Conservation (phyloP, 441 rosid genomes). For the Viola pubescens region DNA sequence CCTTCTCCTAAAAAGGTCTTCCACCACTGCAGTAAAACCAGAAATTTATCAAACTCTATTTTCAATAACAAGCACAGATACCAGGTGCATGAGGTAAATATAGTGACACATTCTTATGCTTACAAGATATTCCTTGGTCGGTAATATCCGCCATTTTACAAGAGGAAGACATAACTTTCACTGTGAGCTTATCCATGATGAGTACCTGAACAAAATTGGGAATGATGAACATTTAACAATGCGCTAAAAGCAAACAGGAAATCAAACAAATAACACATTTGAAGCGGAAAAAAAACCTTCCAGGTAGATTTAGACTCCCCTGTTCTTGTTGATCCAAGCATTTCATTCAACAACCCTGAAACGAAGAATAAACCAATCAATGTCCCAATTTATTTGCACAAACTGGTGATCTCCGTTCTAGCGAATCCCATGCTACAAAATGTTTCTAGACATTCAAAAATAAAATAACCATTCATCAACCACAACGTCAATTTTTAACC, state of each 20-base stretch:
- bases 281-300: constrained; percentile 41
- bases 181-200: constrained; percentile 89
- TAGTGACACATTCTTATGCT: constrained; percentile 16
- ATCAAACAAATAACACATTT: neutral
- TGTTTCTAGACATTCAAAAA: too few relatives aligned
- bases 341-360: constrained; percentile 66
- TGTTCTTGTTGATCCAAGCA: constrained; percentile 73
- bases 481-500: too few relatives aligned
- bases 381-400: too few relatives aligned
- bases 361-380: neutral
- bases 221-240: neutral
- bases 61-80: constrained; percentile 5
- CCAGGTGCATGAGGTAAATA: neutral
- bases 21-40: constrained; percentile 63
- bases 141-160: constrained; percentile 97
- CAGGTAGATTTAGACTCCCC: constrained; percentile 65
- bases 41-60: neutral
- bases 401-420: too few relatives aligned
- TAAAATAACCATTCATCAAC: too few relatives aligned
- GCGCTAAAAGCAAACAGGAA: neutral
- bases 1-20: constrained; percentile 73
- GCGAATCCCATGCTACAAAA: too few relatives aligned
- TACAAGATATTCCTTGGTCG: constrained; percentile 92
- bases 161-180: constrained; percentile 84
- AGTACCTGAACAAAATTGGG: constrained; percentile 46